phyloP scores from a whole-genome alignment of 257 asterid genomes.

The Solanum etuberosum region DNA sequence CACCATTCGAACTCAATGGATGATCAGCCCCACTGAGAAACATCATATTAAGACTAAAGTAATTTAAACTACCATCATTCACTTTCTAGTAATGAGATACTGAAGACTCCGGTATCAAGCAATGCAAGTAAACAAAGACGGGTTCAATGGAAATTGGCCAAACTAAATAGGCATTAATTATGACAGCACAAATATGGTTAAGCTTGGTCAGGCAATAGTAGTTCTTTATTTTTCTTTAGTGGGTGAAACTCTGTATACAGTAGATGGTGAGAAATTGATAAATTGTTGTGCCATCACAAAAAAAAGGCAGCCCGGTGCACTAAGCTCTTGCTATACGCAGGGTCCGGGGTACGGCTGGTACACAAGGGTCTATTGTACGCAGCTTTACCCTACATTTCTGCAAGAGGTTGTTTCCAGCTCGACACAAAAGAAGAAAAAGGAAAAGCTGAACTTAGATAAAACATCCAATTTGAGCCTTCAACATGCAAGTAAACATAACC shows the following conservation, averaged over 20 bases:
- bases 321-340: neutral
- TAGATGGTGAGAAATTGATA: neutral
- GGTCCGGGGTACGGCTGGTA: neutral
- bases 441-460: neutral
- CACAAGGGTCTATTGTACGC: neutral
- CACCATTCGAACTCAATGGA: neutral
- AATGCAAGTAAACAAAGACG: neutral
- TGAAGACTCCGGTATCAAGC: neutral
- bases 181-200: neutral
- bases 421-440: neutral
- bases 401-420: neutral
- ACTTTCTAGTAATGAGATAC: neutral
- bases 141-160: neutral
- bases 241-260: neutral
- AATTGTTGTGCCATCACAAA: neutral
- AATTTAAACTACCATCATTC: neutral
- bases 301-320: neutral
- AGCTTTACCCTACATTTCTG: neutral
- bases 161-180: neutral
- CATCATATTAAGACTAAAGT: neutral
- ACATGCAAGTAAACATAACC: neutral
- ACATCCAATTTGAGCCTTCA: neutral
- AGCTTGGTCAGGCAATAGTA: neutral
- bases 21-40: neutral
- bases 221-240: neutral